Base-by-base conservation (phyloP, 2,329 filamentous ascomycete genomes). In the Monosporascus ibericus region DNA sequence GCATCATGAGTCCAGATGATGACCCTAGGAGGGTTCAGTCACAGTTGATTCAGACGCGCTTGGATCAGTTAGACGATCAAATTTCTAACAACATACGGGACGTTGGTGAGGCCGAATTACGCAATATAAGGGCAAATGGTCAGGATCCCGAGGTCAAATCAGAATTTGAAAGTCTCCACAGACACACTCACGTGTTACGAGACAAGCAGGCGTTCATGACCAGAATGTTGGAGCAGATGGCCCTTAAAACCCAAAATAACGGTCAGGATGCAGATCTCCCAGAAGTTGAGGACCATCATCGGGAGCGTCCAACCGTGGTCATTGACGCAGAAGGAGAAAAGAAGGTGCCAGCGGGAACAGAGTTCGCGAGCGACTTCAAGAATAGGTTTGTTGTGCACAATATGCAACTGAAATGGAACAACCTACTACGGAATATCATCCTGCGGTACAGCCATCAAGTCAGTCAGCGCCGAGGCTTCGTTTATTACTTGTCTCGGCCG, bases 311-410 rank as follows among this genome's bases (percentile, higher is more conserved):
- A 3, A 69, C 73, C 37, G 63, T 68, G 5, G 75, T 77, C 6
- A 67, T 73, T 14, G 73, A 75, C 36, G 75, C 76, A n/a, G 81
- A 84, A 48, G 78, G 78, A 20, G 80, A 78, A 15, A 74, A 87
- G 50, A 85, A 90, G 57, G 80, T 86, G 2, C 83, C 85, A 3
- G 82, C 86, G 1, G 81, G 86, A 3, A 82, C 88, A 17, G 91
- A 96, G 59, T 92, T 92, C 60, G 86, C 89, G 48, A 96, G 88
- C 68, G 92, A 97, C 66, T 99, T 96, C 76, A 94, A 95, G 68
- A 99, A 99, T 65, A 88, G 94, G 2, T 99, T 99, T 74, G 92
- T 97, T 61, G 88, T 99, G 49, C 94, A 99, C 75, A 99, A 99
- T 63, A 82, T 95, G 67, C 94, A 99, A 65, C 75, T 99, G 52